Evolutionary conservation across 768 basidiomycete species (phyloP).

Genomic region (Pisolithus sp.): DNA sequence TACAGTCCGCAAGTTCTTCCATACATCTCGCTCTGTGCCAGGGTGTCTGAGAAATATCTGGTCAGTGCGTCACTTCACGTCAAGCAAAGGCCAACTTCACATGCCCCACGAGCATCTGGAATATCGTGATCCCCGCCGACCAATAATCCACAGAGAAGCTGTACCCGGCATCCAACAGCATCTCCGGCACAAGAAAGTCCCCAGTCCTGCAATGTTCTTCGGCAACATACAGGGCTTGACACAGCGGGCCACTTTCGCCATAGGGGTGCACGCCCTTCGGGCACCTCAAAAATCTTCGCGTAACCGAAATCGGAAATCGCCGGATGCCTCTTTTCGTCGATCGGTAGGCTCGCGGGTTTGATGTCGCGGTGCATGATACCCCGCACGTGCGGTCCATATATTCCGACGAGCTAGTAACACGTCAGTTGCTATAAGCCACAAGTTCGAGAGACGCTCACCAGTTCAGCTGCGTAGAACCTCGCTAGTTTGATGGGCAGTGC

Average conservation of each 20-base stretch:
- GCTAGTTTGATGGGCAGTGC: not conserved
- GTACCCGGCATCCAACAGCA: not conserved
- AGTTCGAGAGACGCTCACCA: not conserved
- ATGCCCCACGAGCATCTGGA: not conserved
- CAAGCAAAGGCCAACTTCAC: not conserved
- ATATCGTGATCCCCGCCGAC: not conserved
- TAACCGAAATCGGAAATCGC: not conserved
- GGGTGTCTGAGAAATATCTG: not conserved
- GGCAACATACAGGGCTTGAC: not conserved
- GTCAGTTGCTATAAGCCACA: not conserved
- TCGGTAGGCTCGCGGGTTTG: slow-evolving; percentile 59
- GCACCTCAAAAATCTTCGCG: not conserved
- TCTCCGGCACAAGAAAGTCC: not conserved
- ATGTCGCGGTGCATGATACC: slow-evolving; percentile 66
- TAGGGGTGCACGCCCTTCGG: not conserved
- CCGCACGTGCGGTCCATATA: slow-evolving; percentile 42
- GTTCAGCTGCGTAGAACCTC: not conserved
- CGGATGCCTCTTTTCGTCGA: slow-evolving; percentile 37
- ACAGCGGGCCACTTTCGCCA: not conserved
- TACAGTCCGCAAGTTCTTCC: not conserved
- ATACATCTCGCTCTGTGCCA: not conserved
- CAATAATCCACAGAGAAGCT: not conserved
- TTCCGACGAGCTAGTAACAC: not conserved
- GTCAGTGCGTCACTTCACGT: not conserved
- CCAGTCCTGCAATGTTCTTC: not conserved